Conservation (phyloP, 306 rosid species). For the Pyrus communis region DNA sequence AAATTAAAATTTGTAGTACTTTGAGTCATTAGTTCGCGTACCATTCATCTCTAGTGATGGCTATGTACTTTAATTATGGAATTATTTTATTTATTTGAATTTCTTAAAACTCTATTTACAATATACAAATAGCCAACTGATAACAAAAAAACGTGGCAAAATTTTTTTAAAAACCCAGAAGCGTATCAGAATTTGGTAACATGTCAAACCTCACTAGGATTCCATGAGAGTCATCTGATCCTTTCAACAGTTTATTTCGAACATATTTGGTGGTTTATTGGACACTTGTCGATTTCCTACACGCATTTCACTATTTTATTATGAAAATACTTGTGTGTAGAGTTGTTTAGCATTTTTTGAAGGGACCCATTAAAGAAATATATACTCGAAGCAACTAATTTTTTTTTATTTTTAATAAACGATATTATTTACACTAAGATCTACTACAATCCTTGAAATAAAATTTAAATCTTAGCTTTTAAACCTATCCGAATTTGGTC, state of each 20-base stretch:
- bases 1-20: too few relatives aligned
- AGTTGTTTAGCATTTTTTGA: slow-evolving; percentile 3
- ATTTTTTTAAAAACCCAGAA: not conserved
- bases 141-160: not conserved
- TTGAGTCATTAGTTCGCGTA: too few relatives aligned
- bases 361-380: slow-evolving; percentile 4
- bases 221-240: not conserved
- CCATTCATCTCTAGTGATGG: too few relatives aligned
- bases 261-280: not conserved
- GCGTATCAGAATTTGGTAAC: slow-evolving; percentile 14
- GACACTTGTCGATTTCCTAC: not conserved
- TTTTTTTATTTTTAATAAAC: too few relatives aligned
- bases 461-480: too few relatives aligned
- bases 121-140: not conserved
- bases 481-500: too few relatives aligned
- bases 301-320: not conserved
- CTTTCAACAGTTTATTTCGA: not conserved
- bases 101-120: not conserved
- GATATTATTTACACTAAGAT: too few relatives aligned
- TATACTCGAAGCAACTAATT: not conserved
- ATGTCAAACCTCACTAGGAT: slow-evolving; percentile 16
- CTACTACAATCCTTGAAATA: too few relatives aligned
- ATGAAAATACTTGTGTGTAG: not conserved
- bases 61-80: too few relatives aligned
- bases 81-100: not conserved